Evolutionary conservation across 768 basidiomycete species (phyloP), one percentile per base, ranked within the genome.

Genomic region (Calocybe indica): DNA sequence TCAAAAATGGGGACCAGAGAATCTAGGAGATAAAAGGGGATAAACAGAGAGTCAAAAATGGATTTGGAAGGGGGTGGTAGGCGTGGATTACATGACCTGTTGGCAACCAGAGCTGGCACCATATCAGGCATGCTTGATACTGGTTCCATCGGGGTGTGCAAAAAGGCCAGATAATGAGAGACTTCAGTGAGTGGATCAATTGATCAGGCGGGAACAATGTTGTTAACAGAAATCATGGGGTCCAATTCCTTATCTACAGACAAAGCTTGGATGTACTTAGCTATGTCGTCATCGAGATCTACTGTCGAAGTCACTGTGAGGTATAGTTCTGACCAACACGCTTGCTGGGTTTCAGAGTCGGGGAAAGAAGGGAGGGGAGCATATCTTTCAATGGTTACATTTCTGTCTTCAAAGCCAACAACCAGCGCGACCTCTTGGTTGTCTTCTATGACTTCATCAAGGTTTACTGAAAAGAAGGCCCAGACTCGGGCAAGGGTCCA

Each of bases 381-480:
- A 28, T 40, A 40, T 40, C 39, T 13, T 13, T n/a, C 28, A 13
- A 40, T 40, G 13, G 13, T 13, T 6, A 40, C n/a, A 6, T 28
- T 6, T 6, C 39, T 28, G 8, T 40, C 7, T 6, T 13, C 7
- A 40, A 13, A n/a, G 8, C 28, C 7, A 40, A 40, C 41, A 6
- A 42, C 13, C 7, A 42, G 28, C 6, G 41, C 41, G 6, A 42
- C 41, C 41, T 41, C 14, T 47, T 48, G 9, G 28, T 44, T 8
- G 22, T 52, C 41, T 10, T 30, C 41, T 12, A 30, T 46, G 30
- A 52, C 48, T 7, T 48, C 47, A 12, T 52, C 36, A 6, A 54
- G 41, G 41, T 42, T 12, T 4, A 54, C 33, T 31, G 33, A 50
- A 12, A 49, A 30, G 40, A 33, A 31, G 48, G 14, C 40, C 11